Evolutionary conservation across 345 rosid species (phyloP), one percentile per base, ranked within the genome.

Genomic region (Erysimum cheiranthoides): DNA sequence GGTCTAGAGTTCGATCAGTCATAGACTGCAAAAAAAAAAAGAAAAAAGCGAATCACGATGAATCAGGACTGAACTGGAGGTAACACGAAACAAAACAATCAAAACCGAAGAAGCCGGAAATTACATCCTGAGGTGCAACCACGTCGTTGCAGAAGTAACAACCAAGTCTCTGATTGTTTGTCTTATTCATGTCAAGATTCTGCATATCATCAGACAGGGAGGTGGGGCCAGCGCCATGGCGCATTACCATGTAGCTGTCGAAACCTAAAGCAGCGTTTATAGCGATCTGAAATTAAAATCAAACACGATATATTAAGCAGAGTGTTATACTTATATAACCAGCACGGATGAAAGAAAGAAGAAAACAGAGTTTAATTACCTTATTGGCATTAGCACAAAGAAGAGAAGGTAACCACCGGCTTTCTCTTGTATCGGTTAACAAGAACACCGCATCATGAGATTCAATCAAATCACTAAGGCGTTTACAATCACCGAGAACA

Each of bases 71-170:
- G 11, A 57, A 30, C 65, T n/a, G 0, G 14, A 77, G 21, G 34
- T 39, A 31, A 25, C 57, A 36, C 8, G 4, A 71, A 28, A 46
- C 45, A 36, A 14, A 59, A 39, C 25, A 21, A 9, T 31, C 2
- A 45, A 14, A 71, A 27, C 1, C 18, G 9, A 35, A 14, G 7
- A 16, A 58, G 3, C 8, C 14, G 4, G 67, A 51, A 73, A 60
- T 86, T 89, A 95, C 97, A 82, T 95, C 97, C 14, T 92, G 90
- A 57, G 99, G 97, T 12, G 96, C 94, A 82, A 95, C 96, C 50
- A 95, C 96, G 16, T 95, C 97, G 40, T 90, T 95, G 89, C 99
- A 92, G 83, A 95, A 92, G 87, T 95, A 95, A 77, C 97, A 95
- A 72, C 97, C 99, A 82, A 95, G 79, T 75, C 99, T 92, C 73